Percentiles rank a stretch among this genome's conserved stretches.
These are phyloP conservation scores for Microthyrium microscopicum DNA, from an alignment of 2,329 filamentous ascomycete genomes.

Conservation along the genomic window DNA sequence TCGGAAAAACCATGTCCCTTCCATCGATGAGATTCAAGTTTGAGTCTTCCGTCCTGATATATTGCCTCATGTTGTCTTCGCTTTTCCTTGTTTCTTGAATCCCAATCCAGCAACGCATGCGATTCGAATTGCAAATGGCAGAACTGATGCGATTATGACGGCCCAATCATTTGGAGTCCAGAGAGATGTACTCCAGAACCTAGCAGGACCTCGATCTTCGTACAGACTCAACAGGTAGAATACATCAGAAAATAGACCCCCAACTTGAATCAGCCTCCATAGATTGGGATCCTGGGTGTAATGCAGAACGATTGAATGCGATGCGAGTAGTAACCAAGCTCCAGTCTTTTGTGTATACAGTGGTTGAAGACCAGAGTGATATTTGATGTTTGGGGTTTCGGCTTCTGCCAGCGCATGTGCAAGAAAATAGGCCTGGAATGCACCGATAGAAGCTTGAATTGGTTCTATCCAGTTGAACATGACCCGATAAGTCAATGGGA, in stretches of 20 bases:
- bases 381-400: constrained; percentile 4
- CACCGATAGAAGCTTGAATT: constrained; percentile 1
- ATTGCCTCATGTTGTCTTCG: too few species aligned
- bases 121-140: too few species aligned
- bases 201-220: constrained; percentile 5
- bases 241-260: constrained; percentile 1
- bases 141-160: too few species aligned
- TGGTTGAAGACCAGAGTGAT: not conserved
- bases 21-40: too few species aligned
- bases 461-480: constrained; percentile 6
- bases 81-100: too few species aligned
- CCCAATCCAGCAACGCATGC: too few species aligned
- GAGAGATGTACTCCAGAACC: too few species aligned
- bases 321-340: constrained; percentile 4
- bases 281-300: constrained; percentile 1
- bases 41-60: too few species aligned
- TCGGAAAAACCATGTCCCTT: too few species aligned
- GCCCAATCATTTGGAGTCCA: too few species aligned
- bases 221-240: constrained; percentile 4
- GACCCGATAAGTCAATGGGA: constrained; percentile 4
- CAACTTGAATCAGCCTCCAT: constrained; percentile 3
- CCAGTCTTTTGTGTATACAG: constrained; percentile 4
- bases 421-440: not conserved
- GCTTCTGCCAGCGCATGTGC: not conserved
- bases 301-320: constrained; percentile 4